Evolutionary conservation across 2,329 filamentous ascomycete species (phyloP).

Genomic region (Diaporthe sp.): DNA sequence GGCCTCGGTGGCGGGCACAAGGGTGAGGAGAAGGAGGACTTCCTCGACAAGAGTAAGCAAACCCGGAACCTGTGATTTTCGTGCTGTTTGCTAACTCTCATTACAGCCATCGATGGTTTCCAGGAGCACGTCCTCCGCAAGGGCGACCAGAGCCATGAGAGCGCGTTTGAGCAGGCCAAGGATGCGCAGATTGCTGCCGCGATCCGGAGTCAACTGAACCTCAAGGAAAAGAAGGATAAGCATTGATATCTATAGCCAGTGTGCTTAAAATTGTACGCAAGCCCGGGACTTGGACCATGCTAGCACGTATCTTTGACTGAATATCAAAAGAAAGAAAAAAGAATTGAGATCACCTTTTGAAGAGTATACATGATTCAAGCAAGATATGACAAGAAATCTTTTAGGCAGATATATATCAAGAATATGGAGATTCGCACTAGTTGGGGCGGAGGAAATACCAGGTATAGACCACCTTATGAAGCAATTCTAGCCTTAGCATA

Average conservation of each 20-base stretch:
- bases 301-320: not conserved
- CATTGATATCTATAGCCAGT: not conserved
- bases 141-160: constrained; percentile 81
- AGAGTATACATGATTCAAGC: not conserved
- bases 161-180: constrained; percentile 83
- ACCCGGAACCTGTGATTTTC: too few species aligned
- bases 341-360: not conserved
- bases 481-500: too few species aligned
- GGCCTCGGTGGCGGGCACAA: constrained; percentile 79
- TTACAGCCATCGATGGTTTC: constrained; percentile 78
- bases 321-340: not conserved
- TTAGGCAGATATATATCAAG: not conserved
- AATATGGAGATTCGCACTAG: too few species aligned
- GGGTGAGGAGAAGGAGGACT: constrained; percentile 86
- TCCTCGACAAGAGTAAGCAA: constrained; percentile 79
- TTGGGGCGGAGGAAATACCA: too few species aligned
- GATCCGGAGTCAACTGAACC: constrained; percentile 70
- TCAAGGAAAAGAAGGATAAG: constrained; percentile 30
- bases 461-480: too few species aligned
- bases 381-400: not conserved
- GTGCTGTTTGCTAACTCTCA: not conserved
- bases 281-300: too few species aligned
- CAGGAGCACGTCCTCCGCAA: constrained; percentile 81
- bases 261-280: not conserved
- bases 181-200: constrained; percentile 83